Evolutionary conservation across 176 grass and related monocot genomes (phyloP), one percentile per base, ranked within the genome.

Genomic region (Carex kokanica): DNA sequence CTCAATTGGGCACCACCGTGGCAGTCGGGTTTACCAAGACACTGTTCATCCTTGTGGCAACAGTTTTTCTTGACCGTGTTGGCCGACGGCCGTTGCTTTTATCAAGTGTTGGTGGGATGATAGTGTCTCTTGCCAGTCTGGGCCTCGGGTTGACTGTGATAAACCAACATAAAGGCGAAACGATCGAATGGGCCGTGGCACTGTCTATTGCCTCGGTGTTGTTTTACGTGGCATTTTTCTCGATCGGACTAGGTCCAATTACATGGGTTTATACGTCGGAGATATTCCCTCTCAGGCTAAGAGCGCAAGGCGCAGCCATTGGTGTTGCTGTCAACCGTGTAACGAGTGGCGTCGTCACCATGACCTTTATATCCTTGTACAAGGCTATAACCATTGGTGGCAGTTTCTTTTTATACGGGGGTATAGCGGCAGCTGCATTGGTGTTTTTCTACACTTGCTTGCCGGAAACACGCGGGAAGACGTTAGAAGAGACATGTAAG

Each of bases 321-420:
- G 88, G 80, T 54, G 91, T 92, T 27, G 91, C 91, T 2, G 9
- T 80, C 80, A 97, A 97, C 89, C 91, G 93, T 29, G 12, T 93
- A 0, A 93, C 85, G 24, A 93, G 93, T 80, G 91, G 91, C 34
- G 89, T 92, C 0, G 60, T 97, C 68, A 89, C 93, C 83, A 97
- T 97, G 93, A 93, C 93, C 78, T 97, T 97, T 84, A 73, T 97
- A 14, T 93, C 93, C 0, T 83, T 97, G 2, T 86, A 82, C 63
- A 93, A 91, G 1, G 87, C 87, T 67, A 97, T 97, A 87, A 89
- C 91, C 61, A 93, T 97, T 88, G 91, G 90, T 43, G 93, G 93
- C 56, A 87, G 80, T 67, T 97, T 97, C 93, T 97, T 93, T 82
- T 67, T 97, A 36, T 97, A 91, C 69, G 83, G 56, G 16, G 91